Percentiles rank a stretch among this genome's conserved stretches.
These are phyloP conservation scores for Sporothrix protearum DNA, from an alignment of 2,329 filamentous ascomycete species.

Conservation along the genomic window DNA sequence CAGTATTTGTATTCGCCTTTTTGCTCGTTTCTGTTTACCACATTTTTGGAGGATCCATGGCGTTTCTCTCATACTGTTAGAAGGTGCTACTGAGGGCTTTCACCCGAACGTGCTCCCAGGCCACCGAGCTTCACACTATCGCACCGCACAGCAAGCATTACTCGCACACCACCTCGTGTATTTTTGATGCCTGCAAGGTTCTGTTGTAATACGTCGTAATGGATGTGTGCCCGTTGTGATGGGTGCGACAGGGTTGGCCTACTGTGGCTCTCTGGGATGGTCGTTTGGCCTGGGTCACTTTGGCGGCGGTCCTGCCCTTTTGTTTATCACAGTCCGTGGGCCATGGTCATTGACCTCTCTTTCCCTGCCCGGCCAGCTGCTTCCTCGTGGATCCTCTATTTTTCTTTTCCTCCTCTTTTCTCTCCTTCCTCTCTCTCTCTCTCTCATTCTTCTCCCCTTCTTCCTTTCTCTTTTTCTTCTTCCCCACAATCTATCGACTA, in stretches of 20 bases:
- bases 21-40: neutral
- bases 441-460: neutral
- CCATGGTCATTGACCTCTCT: neutral
- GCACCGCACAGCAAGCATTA: neutral
- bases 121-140: neutral
- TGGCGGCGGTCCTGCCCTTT: constrained; percentile 3
- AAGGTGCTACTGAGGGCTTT: neutral
- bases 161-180: neutral
- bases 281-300: neutral
- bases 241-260: neutral
- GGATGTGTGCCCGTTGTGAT: neutral
- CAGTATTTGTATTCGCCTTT: constrained; percentile 27
- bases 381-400: neutral
- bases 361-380: neutral
- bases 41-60: neutral
- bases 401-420: neutral
- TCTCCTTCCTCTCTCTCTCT: neutral
- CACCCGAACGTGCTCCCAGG: neutral
- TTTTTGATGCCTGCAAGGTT: neutral
- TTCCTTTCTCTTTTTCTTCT: constrained; percentile 5
- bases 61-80: neutral
- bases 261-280: no score
- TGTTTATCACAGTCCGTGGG: constrained; percentile 13
- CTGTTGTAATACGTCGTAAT: neutral
- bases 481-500: neutral